These are phyloP conservation scores for Luffa acutangula DNA, from an alignment of 306 rosid genomes.

Conservation along the genomic window DNA sequence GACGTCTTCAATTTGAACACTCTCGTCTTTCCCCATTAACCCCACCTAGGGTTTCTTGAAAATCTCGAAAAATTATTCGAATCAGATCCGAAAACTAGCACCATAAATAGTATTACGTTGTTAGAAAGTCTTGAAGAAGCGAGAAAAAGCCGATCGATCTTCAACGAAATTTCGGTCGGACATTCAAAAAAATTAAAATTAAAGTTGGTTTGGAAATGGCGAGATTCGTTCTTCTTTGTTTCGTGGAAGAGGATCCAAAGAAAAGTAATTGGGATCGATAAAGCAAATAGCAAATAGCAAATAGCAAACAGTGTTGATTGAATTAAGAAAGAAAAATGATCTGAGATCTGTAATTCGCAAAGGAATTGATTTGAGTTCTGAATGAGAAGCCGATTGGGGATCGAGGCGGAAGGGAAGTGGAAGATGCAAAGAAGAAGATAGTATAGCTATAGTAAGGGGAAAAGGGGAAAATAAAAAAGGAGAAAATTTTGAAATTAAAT, in stretches of 20 bases:
- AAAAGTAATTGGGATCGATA: neutral
- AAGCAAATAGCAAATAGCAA: too few relatives aligned
- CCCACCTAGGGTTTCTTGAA: conserved; percentile 18
- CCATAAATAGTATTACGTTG: conserved; percentile 33
- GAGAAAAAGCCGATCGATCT: neutral
- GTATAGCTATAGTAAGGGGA: neutral
- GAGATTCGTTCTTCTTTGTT: neutral
- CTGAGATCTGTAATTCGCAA: conserved; percentile 13
- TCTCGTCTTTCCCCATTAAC: conserved; percentile 43
- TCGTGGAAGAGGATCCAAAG: neutral
- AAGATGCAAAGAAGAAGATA: neutral
- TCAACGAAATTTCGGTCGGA: neutral
- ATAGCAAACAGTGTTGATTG: neutral
- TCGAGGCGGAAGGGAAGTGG: neutral
- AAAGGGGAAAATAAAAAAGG: neutral
- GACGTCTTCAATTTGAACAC: conserved; percentile 42
- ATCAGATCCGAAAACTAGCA: conserved; percentile 31
- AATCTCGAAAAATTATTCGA: conserved; percentile 15
- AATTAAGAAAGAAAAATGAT: neutral
- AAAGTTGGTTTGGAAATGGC: neutral
- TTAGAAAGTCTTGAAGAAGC: neutral
- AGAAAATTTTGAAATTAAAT: neutral
- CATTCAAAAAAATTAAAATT: neutral
- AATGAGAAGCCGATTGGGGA: neutral
- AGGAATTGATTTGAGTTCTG: neutral